phyloP scores from a whole-genome alignment of 257 asterid genomes.

The Jacaranda mimosifolia region DNA sequence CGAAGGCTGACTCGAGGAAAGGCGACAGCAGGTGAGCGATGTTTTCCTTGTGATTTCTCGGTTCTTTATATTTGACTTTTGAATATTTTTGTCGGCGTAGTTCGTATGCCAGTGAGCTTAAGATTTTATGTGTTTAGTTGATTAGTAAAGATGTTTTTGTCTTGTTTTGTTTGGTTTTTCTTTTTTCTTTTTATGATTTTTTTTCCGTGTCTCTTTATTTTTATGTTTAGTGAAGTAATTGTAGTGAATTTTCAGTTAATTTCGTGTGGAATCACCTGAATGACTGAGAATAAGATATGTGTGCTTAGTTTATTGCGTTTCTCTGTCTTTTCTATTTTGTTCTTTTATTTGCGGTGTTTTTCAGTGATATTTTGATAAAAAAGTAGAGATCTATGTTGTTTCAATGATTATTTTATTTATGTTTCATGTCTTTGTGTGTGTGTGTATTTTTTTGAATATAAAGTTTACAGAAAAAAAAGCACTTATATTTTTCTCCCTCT shows the following conservation, averaged over 20 bases:
- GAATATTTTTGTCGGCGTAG: too few species aligned
- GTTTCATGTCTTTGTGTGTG: neutral
- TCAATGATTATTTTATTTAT: neutral
- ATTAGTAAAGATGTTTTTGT: neutral
- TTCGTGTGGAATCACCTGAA: neutral
- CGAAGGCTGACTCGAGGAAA: slow-evolving; percentile 50
- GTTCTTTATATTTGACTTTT: neutral
- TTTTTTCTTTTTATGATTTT: neutral
- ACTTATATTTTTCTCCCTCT: neutral
- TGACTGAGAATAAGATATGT: neutral
- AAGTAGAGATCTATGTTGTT: neutral
- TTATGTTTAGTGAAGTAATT: neutral
- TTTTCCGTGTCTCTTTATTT: neutral
- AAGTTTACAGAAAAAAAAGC: neutral
- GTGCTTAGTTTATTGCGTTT: neutral
- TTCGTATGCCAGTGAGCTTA: neutral
- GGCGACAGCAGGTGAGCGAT: slow-evolving; percentile 46
- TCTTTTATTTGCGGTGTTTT: neutral
- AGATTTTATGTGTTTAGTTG: neutral
- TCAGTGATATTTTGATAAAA: too few species aligned
- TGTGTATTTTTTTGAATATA: neutral
- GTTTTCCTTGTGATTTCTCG: neutral
- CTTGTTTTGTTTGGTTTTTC: too few species aligned
- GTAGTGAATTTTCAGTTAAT: neutral
- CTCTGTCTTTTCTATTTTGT: too few species aligned